phyloP scores from a whole-genome alignment of 106 monocot species.

The Allium fistulosum region DNA sequence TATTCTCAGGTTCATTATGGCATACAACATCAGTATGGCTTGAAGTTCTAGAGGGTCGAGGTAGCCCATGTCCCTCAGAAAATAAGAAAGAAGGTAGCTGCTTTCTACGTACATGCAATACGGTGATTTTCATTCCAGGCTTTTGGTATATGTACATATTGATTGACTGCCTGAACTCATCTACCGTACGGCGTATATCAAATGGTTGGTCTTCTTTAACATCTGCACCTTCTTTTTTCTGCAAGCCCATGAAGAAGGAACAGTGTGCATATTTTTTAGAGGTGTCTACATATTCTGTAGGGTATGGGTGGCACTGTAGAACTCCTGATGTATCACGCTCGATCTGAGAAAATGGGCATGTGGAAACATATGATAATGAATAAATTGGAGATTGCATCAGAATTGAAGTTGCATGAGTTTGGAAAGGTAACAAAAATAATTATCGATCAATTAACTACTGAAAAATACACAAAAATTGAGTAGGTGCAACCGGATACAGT shows the following conservation, averaged over 20 bases:
- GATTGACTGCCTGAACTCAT: conserved; percentile 69
- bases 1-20: conserved; percentile 12
- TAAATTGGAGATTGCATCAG: too few relatives aligned
- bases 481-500: conserved; percentile 3
- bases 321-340: conserved; percentile 86
- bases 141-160: conserved; percentile 76
- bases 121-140: conserved; percentile 70
- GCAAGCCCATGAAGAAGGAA: conserved; percentile 78
- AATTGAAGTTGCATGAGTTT: too few relatives aligned
- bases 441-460: too few relatives aligned
- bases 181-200: conserved; percentile 82
- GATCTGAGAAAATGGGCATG: conserved; percentile 46
- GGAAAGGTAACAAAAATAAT: too few relatives aligned
- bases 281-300: conserved; percentile 47
- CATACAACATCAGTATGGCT: conserved; percentile 2
- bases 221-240: conserved; percentile 41
- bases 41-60: conserved; percentile 22
- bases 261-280: conserved; percentile 38
- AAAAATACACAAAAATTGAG: too few relatives aligned
- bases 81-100: conserved; percentile 86
- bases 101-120: conserved; percentile 78
- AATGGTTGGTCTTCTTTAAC: conserved; percentile 67
- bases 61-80: conserved; percentile 67
- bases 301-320: conserved; percentile 77
- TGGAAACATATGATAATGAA: too few relatives aligned